Evolutionary conservation across 108 stramenopile species (phyloP).

Genomic region (Chaetoceros tenuissimus): DNA sequence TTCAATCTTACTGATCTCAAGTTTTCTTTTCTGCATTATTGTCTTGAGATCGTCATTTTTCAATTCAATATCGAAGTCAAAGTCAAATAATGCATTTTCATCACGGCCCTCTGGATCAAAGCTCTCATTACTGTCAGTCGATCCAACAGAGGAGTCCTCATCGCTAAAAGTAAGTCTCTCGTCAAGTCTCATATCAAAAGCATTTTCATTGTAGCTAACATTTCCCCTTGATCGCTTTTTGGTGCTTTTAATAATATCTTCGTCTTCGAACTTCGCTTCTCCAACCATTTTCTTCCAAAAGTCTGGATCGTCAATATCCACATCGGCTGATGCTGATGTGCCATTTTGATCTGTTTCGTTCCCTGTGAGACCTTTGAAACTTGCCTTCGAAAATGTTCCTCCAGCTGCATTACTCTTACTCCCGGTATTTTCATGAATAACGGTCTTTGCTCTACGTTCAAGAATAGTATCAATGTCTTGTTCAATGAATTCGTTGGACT

Average conservation of each 20-base stretch:
- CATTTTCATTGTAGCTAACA: slow-evolving; percentile 55
- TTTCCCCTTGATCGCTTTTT: slow-evolving; percentile 39
- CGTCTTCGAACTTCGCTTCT: slow-evolving; percentile 50
- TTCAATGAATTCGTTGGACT: slow-evolving; percentile 68
- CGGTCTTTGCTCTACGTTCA: slow-evolving; percentile 50
- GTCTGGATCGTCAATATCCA: slow-evolving; percentile 88
- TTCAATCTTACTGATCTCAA: no score
- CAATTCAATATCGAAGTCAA: slow-evolving; percentile 19
- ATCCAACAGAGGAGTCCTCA: no score
- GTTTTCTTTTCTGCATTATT: no score
- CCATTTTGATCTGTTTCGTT: slow-evolving; percentile 20
- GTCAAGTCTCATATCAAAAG: no score
- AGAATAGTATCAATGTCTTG: slow-evolving; percentile 87
- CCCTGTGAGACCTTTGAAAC: slow-evolving; percentile 61
- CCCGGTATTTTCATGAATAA: slow-evolving; percentile 76
- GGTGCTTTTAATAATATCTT: slow-evolving; percentile 13
- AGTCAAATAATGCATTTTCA: slow-evolving; percentile 20
- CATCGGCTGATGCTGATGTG: slow-evolving; percentile 21
- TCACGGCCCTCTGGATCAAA: no score
- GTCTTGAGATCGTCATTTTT: slow-evolving; percentile 16
- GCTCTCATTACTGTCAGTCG: no score
- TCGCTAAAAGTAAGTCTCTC: no score
- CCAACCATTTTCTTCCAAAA: slow-evolving; percentile 92
- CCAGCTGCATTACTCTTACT: slow-evolving; percentile 63
- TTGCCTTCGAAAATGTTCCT: slow-evolving; percentile 90